Evolutionary conservation across 139 green algal genomes (phyloP), one percentile per base, ranked within the genome.

Genomic region (Micractinium sp.): DNA sequence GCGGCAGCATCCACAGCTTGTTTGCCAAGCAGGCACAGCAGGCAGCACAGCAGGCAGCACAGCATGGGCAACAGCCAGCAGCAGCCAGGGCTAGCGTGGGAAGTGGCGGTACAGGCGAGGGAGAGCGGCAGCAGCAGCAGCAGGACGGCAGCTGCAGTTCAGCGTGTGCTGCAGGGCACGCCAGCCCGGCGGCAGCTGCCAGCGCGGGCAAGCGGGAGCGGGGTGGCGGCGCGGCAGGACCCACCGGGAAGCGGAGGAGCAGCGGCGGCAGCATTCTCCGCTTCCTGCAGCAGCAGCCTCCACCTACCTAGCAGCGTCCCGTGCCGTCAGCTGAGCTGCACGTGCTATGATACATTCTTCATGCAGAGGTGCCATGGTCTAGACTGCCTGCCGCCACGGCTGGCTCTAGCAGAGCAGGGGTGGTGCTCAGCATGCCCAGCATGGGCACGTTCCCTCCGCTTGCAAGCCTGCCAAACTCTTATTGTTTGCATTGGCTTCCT

Each of bases 241-340:
- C 13, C 23, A 66, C 20, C 23, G 38, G 38, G 39, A 9, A 36
- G 12, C 39, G 74, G 74, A 35, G 1, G 18, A 63, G 77, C 77
- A 63, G 38, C 38, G 77, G 77, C 22, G 77, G 78, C 78, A 47
- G 78, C 41, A 83, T 83, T 27, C 41, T 83, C 25, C 41, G 78
- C 27, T 83, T 83, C 41, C 78, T 83, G 78, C 41, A 83, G 41
- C 78, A 12, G 27, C 69, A 27, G 25, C 69, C 69, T 56, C 47
- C 47, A 56, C 47, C 47, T 56, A 9, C 47, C n/a, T n/a, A n/a
- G n/a, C n/a, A n/a, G n/a, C n/a, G n/a, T n/a, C n/a, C n/a, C n/a
- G n/a, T n/a, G n/a, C n/a, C n/a, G n/a, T n/a, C n/a, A n/a, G n/a
- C n/a, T n/a, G n/a, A n/a, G n/a, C n/a, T n/a, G n/a, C n/a, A n/a